phyloP scores from a whole-genome alignment of 192 early-diverging fungal genomes.

The Umbelopsis ramanniana region DNA sequence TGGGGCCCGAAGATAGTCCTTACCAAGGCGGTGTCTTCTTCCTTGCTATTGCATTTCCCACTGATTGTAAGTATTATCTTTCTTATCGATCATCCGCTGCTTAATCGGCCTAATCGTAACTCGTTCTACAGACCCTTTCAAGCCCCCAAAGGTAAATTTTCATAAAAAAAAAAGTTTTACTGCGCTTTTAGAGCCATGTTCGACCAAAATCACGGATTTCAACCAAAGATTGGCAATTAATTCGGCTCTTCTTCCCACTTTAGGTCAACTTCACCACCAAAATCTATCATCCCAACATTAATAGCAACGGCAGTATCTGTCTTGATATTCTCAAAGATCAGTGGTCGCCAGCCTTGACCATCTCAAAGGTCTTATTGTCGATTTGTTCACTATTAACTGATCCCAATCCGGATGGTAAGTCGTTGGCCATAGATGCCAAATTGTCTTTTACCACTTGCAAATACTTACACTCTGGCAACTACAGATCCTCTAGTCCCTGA shows the following conservation, averaged over 20 bases:
- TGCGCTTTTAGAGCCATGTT: background rate
- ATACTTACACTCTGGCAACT: background rate
- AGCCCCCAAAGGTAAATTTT: slow-evolving; percentile 88
- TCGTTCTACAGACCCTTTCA: slow-evolving; percentile 67
- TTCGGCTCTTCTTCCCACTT: background rate
- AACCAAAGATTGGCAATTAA: background rate
- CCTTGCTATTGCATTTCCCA: slow-evolving; percentile 97
- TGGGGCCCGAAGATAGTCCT: slow-evolving; percentile 94
- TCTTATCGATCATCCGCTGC: background rate
- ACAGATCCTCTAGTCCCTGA: slow-evolving; percentile 97
- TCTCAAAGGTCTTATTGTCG: slow-evolving; percentile 97
- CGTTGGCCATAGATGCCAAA: background rate
- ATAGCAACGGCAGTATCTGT: slow-evolving; percentile 97
- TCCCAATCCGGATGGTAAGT: slow-evolving; percentile 83
- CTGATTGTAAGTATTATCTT: slow-evolving; percentile 70
- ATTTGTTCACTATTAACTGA: slow-evolving; percentile 98
- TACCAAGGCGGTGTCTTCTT: slow-evolving; percentile 96
- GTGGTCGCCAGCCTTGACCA: slow-evolving; percentile 98
- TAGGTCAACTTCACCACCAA: slow-evolving; percentile 93
- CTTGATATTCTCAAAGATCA: slow-evolving; percentile 98
- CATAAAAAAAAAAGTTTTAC: slow-evolving; percentile 19
- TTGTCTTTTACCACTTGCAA: background rate
- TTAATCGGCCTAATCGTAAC: background rate
- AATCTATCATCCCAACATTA: slow-evolving; percentile 99
- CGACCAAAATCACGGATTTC: too few relatives aligned